Evolutionary conservation across 2,329 filamentous ascomycete species (phyloP), one percentile per base, ranked within the genome.

Genomic region (Cladosporium sp.): DNA sequence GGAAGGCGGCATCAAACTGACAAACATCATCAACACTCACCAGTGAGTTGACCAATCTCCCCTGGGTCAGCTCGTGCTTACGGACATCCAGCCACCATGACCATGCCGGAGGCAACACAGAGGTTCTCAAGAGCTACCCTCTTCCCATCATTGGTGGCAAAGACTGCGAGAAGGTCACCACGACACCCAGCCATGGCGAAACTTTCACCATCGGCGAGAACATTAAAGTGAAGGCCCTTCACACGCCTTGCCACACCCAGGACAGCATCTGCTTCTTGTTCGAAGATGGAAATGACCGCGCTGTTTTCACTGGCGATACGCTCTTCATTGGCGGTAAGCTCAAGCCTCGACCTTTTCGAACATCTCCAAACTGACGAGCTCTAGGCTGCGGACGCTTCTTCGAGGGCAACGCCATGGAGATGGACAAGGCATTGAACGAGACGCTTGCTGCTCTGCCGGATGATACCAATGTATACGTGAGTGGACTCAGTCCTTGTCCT

Each of bases 221-320:
- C 64, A 94, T 99, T 72, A 81, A 83, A 13, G 88, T 97, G 58
- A 93, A 84, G 70, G 89, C 90, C 22, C 78, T 97, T n/a, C 89
- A 97, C 75, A 99, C 94, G 12, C 94, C 94, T 1, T 99, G 94
- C 74, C 94, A 99, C 73, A 99, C 94, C 1, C 92, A 97, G 77
- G 94, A 99, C 77, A 97, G 92, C 73, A 96, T 99, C 71, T 99
- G 94, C 80, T 99, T 87, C 78, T 90, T 86, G 65, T 86, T 94
- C 78, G 84, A 96, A 74, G 93, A 99, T 68, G 86, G 85, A 19
- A 78, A 84, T 48, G 80, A 89, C 49, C 86, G 83, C 66, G 92
- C 83, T 7, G 91, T 99, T 3, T 99, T 99, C 70, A 97, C 94
- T 0, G 94, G 94, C 9, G 94, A 99, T 71, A 99, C 94, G 0